phyloP scores from a whole-genome alignment of 371 early-diverging fungal genomes.

The Mortierella polycephala region DNA sequence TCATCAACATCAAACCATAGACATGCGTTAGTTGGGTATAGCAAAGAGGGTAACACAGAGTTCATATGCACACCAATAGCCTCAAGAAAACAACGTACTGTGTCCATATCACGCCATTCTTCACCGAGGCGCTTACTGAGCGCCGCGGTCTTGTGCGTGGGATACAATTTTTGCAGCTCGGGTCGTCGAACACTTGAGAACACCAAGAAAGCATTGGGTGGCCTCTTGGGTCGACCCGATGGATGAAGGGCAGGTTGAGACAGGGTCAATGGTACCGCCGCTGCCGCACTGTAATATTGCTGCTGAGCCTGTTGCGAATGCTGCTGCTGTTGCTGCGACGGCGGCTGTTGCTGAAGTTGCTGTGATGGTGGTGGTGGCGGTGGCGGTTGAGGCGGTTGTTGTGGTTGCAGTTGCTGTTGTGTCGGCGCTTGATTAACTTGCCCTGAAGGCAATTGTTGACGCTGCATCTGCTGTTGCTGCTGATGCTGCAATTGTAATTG shows the following conservation, averaged over 20 bases:
- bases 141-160: conserved; percentile 62
- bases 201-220: conserved; percentile 65
- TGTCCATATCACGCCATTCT: conserved; percentile 64
- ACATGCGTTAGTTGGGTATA: neutral
- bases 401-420: conserved; percentile 15
- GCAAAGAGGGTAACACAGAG: neutral
- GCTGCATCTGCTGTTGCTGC: conserved; percentile 13
- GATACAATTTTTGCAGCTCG: conserved; percentile 62
- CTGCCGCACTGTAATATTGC: conserved; percentile 6
- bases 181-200: conserved; percentile 67
- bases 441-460: neutral
- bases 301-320: conserved; percentile 28
- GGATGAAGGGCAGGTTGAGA: conserved; percentile 36
- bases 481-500: conserved; percentile 23
- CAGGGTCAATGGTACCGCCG: conserved; percentile 16
- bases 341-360: conserved; percentile 10
- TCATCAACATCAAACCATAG: neutral
- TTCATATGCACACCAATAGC: neutral
- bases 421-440: conserved; percentile 3
- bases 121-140: conserved; percentile 68
- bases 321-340: conserved; percentile 8
- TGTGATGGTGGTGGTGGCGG: neutral
- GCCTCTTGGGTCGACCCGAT: conserved; percentile 56
- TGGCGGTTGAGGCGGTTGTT: neutral
- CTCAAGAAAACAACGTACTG: conserved; percentile 13